phyloP scores from a whole-genome alignment of 495 filamentous ascomycete species.

The Baudoinia panamericana region DNA sequence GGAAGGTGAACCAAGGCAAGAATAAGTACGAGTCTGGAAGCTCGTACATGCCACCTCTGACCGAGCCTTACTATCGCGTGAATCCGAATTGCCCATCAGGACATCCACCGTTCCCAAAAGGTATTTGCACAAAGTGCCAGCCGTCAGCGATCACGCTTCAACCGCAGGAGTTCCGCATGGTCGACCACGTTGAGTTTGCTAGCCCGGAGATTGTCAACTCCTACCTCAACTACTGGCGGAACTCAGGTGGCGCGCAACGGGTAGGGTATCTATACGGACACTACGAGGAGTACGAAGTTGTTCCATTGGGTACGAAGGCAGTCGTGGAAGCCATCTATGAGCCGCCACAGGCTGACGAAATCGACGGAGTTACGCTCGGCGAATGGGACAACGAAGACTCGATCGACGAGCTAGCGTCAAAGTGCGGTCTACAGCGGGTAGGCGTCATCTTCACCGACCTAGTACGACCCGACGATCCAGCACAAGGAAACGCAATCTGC shows the following conservation, averaged over 20 bases:
- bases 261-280: conserved; percentile 84
- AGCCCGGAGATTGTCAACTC: conserved; percentile 68
- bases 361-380: conserved; percentile 79
- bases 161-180: conserved; percentile 89
- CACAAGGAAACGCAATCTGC: conserved; percentile 69
- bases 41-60: conserved; percentile 92
- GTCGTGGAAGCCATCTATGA: conserved; percentile 98
- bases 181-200: conserved; percentile 96
- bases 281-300: conserved; percentile 82
- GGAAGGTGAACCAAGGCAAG: conserved; percentile 87
- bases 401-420: conserved; percentile 62
- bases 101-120: conserved; percentile 84
- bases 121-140: conserved; percentile 98
- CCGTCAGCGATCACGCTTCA: conserved; percentile 94
- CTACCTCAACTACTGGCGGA: conserved; percentile 83
- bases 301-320: conserved; percentile 88
- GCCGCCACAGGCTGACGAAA: conserved; percentile 76
- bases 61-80: conserved; percentile 86
- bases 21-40: conserved; percentile 85
- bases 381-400: conserved; percentile 81
- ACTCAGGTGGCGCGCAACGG: conserved; percentile 59
- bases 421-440: conserved; percentile 80
- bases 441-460: conserved; percentile 95
- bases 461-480: conserved; percentile 62
- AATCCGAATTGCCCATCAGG: conserved; percentile 80